Evolutionary conservation across 305 asterid genomes (phyloP).

Genomic region (Solanum chacoense): DNA sequence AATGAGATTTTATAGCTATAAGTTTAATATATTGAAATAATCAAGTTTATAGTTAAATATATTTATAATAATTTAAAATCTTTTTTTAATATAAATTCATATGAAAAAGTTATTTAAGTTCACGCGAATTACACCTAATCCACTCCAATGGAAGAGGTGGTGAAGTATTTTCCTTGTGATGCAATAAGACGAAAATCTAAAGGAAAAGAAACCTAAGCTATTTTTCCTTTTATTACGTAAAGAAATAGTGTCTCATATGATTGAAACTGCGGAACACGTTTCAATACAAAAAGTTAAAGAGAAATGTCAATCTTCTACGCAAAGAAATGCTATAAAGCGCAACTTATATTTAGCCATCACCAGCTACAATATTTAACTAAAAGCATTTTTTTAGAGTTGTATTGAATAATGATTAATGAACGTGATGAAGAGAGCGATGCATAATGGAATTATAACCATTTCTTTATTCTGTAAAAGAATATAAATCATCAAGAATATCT

Average conservation of each 20-base stretch:
- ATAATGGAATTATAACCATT: background rate
- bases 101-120: background rate
- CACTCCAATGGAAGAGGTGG: background rate
- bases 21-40: background rate
- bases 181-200: background rate
- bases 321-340: background rate
- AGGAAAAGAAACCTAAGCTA: background rate
- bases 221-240: background rate
- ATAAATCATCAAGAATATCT: background rate
- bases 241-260: background rate
- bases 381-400: background rate
- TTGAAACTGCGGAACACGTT: background rate
- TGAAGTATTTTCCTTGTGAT: background rate
- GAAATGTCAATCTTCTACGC: background rate
- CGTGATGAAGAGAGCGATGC: background rate
- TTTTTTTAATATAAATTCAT: too few relatives aligned
- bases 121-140: accelerated
- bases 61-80: background rate
- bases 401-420: background rate
- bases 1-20: background rate
- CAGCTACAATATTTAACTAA: background rate
- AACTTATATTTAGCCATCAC: background rate
- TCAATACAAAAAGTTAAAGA: background rate
- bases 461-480: background rate
- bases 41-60: background rate